Conservation (phyloP, 805 yeast genomes). For the Gaillardinia entomophila region DNA sequence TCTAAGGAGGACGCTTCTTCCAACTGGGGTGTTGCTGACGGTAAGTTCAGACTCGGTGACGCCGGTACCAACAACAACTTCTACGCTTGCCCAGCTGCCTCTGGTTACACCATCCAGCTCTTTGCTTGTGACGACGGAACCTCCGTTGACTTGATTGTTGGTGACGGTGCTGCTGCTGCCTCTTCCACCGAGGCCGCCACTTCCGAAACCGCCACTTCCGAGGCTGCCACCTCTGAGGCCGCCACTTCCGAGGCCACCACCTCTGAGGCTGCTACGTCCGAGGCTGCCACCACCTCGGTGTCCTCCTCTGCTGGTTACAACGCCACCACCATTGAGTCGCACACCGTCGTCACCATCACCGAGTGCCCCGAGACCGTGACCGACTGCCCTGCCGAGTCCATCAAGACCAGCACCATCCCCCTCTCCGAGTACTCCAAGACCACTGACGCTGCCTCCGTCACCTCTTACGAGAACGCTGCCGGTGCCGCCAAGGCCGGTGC, state of each 20-base stretch:
- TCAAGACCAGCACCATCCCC: not conserved
- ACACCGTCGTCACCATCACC: slow-evolving; percentile 22
- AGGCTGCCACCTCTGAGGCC: not conserved
- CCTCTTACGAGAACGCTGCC: slow-evolving; percentile 6
- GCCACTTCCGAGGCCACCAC: slow-evolving; percentile 12
- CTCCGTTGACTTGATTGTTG: slow-evolving; percentile 3
- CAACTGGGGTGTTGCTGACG: slow-evolving; percentile 21
- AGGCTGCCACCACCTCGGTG: not conserved
- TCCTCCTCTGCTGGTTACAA: slow-evolving; percentile 7
- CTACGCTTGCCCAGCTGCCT: slow-evolving; percentile 19
- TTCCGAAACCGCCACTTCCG: slow-evolving; percentile 1
- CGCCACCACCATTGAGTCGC: slow-evolving; percentile 13
- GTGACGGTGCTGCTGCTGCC: slow-evolving; percentile 1
- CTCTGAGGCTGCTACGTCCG: not conserved
- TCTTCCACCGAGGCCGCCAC: not conserved
- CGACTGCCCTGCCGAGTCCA: slow-evolving; percentile 16
- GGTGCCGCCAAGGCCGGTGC: slow-evolving; percentile 9
- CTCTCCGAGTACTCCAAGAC: too few relatives aligned
- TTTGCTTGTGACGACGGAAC: slow-evolving; percentile 6
- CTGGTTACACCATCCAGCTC: slow-evolving; percentile 8
- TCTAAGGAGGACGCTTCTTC: slow-evolving; percentile 13
- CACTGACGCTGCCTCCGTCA: not conserved
- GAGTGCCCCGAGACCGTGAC: slow-evolving; percentile 20
- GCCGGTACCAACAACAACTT: slow-evolving; percentile 10
- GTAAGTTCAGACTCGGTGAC: slow-evolving; percentile 19